Percentiles rank a stretch among this genome's conserved stretches.
Conservation (phyloP, 257 asterid species). For the Coffea eugenioides region DNA sequence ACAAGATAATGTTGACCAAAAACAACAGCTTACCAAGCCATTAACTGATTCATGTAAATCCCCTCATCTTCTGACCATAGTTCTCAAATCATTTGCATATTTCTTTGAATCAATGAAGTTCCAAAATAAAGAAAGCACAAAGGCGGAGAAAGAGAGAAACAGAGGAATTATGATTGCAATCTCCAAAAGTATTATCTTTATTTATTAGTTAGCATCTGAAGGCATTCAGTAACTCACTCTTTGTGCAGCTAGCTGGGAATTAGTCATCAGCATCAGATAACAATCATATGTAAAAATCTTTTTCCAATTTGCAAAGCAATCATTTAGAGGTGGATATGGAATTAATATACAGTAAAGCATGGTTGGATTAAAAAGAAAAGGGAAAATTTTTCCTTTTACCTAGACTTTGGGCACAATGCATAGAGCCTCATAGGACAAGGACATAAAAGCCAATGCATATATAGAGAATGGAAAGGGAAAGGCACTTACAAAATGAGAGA, state of each 20-base stretch:
- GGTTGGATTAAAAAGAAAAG: not conserved
- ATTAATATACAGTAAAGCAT: not conserved
- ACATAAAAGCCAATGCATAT: not conserved
- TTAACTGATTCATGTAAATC: not conserved
- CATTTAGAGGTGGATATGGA: not conserved
- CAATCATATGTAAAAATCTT: too few relatives aligned
- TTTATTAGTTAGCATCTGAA: not conserved
- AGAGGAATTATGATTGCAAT: not conserved
- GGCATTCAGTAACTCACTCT: not conserved
- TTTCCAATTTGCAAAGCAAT: not conserved
- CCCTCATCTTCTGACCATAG: not conserved
- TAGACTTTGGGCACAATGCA: not conserved
- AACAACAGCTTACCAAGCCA: not conserved
- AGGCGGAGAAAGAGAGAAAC: not conserved
- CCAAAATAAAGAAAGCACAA: not conserved
- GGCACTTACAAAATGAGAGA: constrained; percentile 1
- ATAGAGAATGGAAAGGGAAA: not conserved
- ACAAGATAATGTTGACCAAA: not conserved
- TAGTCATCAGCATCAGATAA: too few relatives aligned
- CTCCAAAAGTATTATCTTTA: not conserved
- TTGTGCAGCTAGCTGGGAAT: not conserved
- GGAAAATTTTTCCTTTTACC: not conserved
- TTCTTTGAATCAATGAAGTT: not conserved
- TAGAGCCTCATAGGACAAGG: too few relatives aligned
- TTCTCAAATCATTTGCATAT: not conserved